phyloP scores from a whole-genome alignment of 805 yeast genomes.

The Scheffersomyces stipitis region DNA sequence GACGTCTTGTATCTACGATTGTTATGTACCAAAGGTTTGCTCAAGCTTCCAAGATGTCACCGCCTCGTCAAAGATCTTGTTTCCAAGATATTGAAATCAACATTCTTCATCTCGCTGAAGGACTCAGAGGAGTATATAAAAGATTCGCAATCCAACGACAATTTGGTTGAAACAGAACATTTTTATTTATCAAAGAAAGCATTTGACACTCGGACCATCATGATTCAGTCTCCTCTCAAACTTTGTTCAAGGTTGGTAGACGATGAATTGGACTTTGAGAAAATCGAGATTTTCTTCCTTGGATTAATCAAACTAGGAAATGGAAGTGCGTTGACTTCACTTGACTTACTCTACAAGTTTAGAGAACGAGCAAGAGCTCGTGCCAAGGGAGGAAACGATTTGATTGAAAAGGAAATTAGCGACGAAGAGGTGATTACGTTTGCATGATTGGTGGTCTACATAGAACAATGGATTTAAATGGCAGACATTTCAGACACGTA shows the following conservation, averaged over 20 bases:
- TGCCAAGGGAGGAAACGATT: slow-evolving; percentile 1
- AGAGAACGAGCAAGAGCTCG: slow-evolving; percentile 2
- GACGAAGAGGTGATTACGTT: slow-evolving; percentile 5
- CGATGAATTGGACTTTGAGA: slow-evolving; percentile 20
- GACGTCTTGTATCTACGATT: slow-evolving; percentile 21
- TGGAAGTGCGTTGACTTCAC: slow-evolving; percentile 15
- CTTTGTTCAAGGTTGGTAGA: slow-evolving; percentile 16
- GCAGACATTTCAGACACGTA: too few relatives aligned
- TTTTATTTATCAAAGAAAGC: slow-evolving; percentile 19
- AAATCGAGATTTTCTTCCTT: slow-evolving; percentile 20
- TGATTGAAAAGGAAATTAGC: slow-evolving; percentile 1
- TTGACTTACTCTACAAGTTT: slow-evolving; percentile 4
- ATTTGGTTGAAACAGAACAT: slow-evolving; percentile 13
- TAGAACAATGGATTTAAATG: too few relatives aligned
- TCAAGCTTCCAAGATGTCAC: slow-evolving; percentile 18
- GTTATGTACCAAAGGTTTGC: slow-evolving; percentile 21
- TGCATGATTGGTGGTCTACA: too few relatives aligned
- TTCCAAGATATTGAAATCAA: slow-evolving; percentile 11
- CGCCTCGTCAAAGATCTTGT: slow-evolving; percentile 19
- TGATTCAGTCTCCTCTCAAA: slow-evolving; percentile 23
- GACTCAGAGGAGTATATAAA: slow-evolving; percentile 1
- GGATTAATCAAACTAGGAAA: slow-evolving; percentile 25
- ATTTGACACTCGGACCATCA: slow-evolving; percentile 22
- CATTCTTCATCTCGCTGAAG: slow-evolving; percentile 18
- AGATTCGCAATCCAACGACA: slow-evolving; percentile 4